Evolutionary conservation across 177 flowering plant genomes (phyloP), one percentile per base, ranked within the genome.

Genomic region (Telopea speciosissima): DNA sequence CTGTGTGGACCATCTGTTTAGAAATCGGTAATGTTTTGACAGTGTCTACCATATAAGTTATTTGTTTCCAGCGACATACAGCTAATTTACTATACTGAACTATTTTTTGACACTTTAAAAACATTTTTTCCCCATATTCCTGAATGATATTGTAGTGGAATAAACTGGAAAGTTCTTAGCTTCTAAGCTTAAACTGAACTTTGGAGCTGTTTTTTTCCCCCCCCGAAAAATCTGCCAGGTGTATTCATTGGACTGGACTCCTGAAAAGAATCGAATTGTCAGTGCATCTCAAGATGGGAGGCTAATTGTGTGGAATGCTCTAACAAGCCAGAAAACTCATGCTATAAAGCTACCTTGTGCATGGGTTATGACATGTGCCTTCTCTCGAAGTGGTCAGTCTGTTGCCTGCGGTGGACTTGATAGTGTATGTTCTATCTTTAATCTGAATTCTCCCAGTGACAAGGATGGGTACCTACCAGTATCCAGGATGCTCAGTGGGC

Each of bases 351-450:
- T 90, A 42, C 97, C 97, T 67, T 92, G 96, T 81, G 92, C 97
- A 12, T 94, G 98, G 98, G 97, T 94, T 45, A 94, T 94, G 98
- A 87, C 97, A 6, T 92, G 98, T 77, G 93, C 97, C 44, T 94
- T 94, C 84, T 88, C 98, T 33, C 95, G 90, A 3, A 85, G 66
- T 76, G 97, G 98, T 54, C 97, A 87, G 63, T 89, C 92, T 24
- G 98, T 94, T 79, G 97, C 97, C 14, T 88, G 97, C 79, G 98
- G 97, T 68, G 98, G 98, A 49, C 95, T 94, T 70, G 97, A 92
- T 72, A 94, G 97, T 76, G 83, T 84, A 13, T 92, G 97, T 83
- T 90, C 98, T 5, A 87, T 92, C 67, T 94, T 88, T 82, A 90
- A 85, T 71, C 88, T 92, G 22, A 90, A 84, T 81, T 87, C 97